Evolutionary conservation across 2,329 filamentous ascomycete species (phyloP), one percentile per base, ranked within the genome.

Genomic region (Fusarium concolor): DNA sequence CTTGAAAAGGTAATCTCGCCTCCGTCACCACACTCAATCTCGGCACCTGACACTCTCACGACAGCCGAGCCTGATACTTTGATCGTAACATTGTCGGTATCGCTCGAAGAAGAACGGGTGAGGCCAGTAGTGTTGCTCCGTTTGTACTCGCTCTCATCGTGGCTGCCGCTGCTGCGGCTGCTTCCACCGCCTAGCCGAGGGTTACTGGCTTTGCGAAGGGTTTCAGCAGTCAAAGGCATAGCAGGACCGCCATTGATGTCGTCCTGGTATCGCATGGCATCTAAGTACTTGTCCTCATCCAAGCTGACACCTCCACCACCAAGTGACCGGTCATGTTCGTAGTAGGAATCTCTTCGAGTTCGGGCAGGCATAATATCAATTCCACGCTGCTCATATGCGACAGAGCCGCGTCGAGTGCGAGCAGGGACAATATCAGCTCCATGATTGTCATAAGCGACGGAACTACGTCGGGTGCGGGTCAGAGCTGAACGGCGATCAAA

Each of bases 91-190:
- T 89, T 86, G 37, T 89, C 86, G 55, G 86, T 84, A 51, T 84
- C 82, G 58, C 82, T 84, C 5, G 77, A 77, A 6, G 77, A 80
- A 10, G 85, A 86, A 33, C 85, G 80, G 6, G 87, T 90, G 11
- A 88, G 87, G 39, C 86, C 83, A 14, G 88, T 90, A 0, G 87
- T 88, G 28, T 86, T 86, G 54, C 87, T 89, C 65, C 86, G 85
- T 67, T 83, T 84, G 76, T 85, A 89, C 56, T 89, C 88, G 76
- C 87, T 90, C 58, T 90, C 87, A 70, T 90, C 88, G 42, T 82
- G 88, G 43, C 82, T 87, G 74, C 88, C 90, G 22, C 77, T 83
- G 65, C 83, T 88, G 80, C 83, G 83, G 73, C 84, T 87, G 79
- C 83, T 87, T 22, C 79, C 77, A 9, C 79, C 82, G 60, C 80